Evolutionary conservation across 345 rosid species (phyloP).

Genomic region (Erysimum cheiranthoides): DNA sequence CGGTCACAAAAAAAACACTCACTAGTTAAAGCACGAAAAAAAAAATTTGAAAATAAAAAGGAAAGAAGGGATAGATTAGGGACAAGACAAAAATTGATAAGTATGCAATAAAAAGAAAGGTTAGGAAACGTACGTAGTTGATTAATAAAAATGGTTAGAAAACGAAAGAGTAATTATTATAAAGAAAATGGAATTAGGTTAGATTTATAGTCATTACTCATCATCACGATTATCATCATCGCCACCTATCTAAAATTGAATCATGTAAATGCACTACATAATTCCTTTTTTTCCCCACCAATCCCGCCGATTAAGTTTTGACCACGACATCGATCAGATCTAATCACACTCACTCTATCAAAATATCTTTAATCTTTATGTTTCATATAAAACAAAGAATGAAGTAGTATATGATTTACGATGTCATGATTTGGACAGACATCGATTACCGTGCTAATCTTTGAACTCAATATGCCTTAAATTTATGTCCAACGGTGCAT

Average conservation of each 20-base stretch:
- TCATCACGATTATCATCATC: slow-evolving; percentile 24
- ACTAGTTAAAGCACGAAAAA: background rate
- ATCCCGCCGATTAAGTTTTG: slow-evolving; percentile 41
- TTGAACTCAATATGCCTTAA: slow-evolving; percentile 29
- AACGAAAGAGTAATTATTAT: background rate
- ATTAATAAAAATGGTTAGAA: background rate
- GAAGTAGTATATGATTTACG: slow-evolving; percentile 21
- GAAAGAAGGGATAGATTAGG: background rate
- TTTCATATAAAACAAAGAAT: slow-evolving; percentile 24
- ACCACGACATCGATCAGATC: slow-evolving; percentile 43
- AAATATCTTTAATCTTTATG: slow-evolving; percentile 12
- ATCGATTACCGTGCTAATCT: slow-evolving; percentile 32
- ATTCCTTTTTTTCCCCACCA: slow-evolving; percentile 28
- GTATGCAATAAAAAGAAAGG: background rate
- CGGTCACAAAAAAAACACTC: background rate
- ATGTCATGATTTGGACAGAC: slow-evolving; percentile 40
- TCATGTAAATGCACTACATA: slow-evolving; percentile 36
- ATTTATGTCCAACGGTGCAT: slow-evolving; percentile 31
- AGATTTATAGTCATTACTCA: slow-evolving; percentile 32
- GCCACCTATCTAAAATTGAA: slow-evolving; percentile 33
- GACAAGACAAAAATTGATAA: background rate
- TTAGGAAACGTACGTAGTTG: slow-evolving; percentile 20
- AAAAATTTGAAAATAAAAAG: background rate
- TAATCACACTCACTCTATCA: slow-evolving; percentile 30
- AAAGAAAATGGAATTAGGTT: slow-evolving; percentile 26